These are phyloP conservation scores for Umbelopsis isabellina DNA, from an alignment of 192 early-diverging fungal genomes.

Conservation along the genomic window DNA sequence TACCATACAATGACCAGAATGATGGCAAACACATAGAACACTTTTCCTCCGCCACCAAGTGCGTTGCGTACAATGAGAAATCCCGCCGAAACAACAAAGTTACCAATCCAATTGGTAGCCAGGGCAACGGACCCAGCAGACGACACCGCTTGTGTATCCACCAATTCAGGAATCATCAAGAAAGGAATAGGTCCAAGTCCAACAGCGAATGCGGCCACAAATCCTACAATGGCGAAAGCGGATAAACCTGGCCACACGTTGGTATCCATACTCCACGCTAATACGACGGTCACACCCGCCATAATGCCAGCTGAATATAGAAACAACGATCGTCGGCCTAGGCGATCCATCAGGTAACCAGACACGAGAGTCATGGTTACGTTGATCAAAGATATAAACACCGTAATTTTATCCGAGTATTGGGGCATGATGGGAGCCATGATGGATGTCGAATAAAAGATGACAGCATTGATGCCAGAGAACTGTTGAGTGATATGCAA, in stretches of 20 bases:
- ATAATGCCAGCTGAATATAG: conserved; percentile 65
- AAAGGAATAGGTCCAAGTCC: conserved; percentile 89
- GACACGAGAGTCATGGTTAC: conserved; percentile 74
- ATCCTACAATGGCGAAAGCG: conserved; percentile 67
- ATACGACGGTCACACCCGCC: conserved; percentile 55
- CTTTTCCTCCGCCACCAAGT: conserved; percentile 54
- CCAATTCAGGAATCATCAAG: conserved; percentile 71
- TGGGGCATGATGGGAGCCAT: conserved; percentile 64
- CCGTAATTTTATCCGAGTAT: conserved; percentile 70
- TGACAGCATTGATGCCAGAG: conserved; percentile 88
- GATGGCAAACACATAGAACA: conserved; percentile 68
- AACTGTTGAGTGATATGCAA: conserved; percentile 86
- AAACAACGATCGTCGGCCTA: conserved; percentile 73
- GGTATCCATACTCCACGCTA: conserved; percentile 62
- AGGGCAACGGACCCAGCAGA: conserved; percentile 67
- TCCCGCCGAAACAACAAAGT: conserved; percentile 66
- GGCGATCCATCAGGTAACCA: conserved; percentile 71
- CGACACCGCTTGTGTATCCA: conserved; percentile 68
- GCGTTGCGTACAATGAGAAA: conserved; percentile 60
- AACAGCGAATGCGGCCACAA: conserved; percentile 79
- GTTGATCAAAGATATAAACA: conserved; percentile 79
- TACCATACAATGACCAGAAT: conserved; percentile 37
- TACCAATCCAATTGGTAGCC: conserved; percentile 65
- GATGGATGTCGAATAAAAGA: conserved; percentile 84
- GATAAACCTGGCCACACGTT: conserved; percentile 58